phyloP scores from a whole-genome alignment of 345 rosid species.

The Salix brachista region DNA sequence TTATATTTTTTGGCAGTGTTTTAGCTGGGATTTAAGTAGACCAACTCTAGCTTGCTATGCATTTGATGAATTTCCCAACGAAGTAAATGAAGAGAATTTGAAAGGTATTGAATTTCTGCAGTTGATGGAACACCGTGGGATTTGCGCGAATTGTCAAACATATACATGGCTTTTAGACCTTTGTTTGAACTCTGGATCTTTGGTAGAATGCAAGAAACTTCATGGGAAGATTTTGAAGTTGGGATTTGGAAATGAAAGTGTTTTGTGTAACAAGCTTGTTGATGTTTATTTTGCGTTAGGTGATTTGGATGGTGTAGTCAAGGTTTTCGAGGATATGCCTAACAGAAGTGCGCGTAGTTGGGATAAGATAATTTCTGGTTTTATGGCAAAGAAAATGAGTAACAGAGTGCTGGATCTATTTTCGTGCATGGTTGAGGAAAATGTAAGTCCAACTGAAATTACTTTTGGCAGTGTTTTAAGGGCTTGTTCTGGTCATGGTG shows the following conservation, averaged over 20 bases:
- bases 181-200: conserved; percentile 41
- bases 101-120: conserved; percentile 26
- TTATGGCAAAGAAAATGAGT: conserved; percentile 35
- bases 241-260: conserved; percentile 45
- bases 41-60: conserved; percentile 24
- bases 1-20: conserved; percentile 21
- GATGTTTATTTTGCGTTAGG: conserved; percentile 40
- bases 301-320: conserved; percentile 41
- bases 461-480: conserved; percentile 44
- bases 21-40: conserved; percentile 28
- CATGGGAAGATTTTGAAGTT: conserved; percentile 55
- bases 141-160: conserved; percentile 49
- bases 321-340: conserved; percentile 70
- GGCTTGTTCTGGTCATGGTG: conserved; percentile 38
- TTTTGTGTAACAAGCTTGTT: conserved; percentile 42
- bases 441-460: conserved; percentile 38
- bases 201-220: conserved; percentile 45
- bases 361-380: conserved; percentile 50
- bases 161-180: conserved; percentile 52
- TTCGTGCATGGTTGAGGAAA: conserved; percentile 42
- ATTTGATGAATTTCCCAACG: conserved; percentile 26
- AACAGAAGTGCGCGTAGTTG: conserved; percentile 42
- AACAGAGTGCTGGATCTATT: conserved; percentile 31
- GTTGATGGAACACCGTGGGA: conserved; percentile 40
- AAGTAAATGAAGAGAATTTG: conserved; percentile 20